These are phyloP conservation scores for Agapanthus africanus DNA, from an alignment of 106 monocot genomes.

Conservation along the genomic window DNA sequence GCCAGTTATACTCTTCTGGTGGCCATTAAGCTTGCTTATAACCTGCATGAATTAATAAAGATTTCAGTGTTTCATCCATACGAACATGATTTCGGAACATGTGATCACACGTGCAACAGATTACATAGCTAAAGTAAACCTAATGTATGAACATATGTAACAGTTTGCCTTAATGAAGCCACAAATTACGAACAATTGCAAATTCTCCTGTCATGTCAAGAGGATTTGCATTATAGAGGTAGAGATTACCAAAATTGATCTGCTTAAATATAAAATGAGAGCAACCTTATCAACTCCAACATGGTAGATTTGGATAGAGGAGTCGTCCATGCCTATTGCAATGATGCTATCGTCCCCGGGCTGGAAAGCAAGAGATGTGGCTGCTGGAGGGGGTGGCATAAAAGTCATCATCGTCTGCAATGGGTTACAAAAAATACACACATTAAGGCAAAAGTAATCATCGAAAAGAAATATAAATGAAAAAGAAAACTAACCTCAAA, in stretches of 20 bases:
- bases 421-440: neutral
- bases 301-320: constrained; percentile 61
- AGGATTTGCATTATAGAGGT: no score
- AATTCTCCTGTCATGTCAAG: no score
- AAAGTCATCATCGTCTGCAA: constrained; percentile 66
- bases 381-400: constrained; percentile 62
- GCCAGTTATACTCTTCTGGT: constrained; percentile 59
- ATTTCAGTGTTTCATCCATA: neutral
- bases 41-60: constrained; percentile 33
- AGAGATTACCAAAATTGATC: no score
- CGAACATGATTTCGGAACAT: no score
- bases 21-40: constrained; percentile 51
- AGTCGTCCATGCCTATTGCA: constrained; percentile 81
- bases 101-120: no score
- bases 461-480: neutral
- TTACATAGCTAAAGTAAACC: neutral
- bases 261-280: no score
- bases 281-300: constrained; percentile 50
- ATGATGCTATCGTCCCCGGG: constrained; percentile 65
- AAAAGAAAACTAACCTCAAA: constrained; percentile 38
- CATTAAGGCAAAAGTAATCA: constrained; percentile 7
- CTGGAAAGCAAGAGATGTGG: constrained; percentile 70
- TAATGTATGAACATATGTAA: no score
- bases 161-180: no score
- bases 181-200: no score